phyloP scores from a whole-genome alignment of 75 land plant genomes.

The Cryptomeria japonica region DNA sequence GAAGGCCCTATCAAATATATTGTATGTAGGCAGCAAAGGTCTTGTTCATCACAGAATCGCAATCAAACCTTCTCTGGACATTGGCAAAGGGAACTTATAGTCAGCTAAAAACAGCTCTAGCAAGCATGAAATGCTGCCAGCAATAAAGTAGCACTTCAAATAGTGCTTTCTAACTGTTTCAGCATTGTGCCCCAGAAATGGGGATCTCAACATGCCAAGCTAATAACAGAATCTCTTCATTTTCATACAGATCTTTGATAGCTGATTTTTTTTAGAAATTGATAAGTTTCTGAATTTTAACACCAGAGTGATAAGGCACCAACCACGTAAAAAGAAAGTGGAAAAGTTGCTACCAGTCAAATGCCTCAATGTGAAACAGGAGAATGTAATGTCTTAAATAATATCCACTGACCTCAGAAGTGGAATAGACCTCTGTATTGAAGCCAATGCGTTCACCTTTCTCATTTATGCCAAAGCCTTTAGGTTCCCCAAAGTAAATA shows the following conservation, averaged over 20 bases:
- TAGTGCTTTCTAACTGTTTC: background rate
- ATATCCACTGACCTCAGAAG: slow-evolving; percentile 62
- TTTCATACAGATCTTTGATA: background rate
- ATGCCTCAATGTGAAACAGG: background rate
- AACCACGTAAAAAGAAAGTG: background rate
- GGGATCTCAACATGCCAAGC: background rate
- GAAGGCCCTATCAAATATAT: too few species aligned
- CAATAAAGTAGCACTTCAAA: background rate
- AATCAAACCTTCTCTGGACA: background rate
- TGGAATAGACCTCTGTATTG: slow-evolving; percentile 90
- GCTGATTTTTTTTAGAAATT: background rate
- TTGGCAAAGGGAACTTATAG: background rate
- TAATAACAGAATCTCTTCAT: background rate
- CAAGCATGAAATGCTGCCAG: background rate
- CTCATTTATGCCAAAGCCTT: slow-evolving; percentile 76
- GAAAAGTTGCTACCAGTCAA: background rate
- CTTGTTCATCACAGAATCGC: background rate
- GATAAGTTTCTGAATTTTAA: background rate
- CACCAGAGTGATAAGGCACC: background rate
- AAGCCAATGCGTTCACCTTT: slow-evolving; percentile 86
- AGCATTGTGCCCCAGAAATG: background rate
- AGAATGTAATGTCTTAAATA: background rate
- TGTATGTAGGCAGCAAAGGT: too few species aligned
- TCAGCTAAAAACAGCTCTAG: background rate
- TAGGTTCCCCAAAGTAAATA: slow-evolving; percentile 92